A percentile compares a stretch with the other conserved stretches of the same genome.
Conservation (phyloP, 2,329 filamentous ascomycete species). For the Diaporthe sp. region DNA sequence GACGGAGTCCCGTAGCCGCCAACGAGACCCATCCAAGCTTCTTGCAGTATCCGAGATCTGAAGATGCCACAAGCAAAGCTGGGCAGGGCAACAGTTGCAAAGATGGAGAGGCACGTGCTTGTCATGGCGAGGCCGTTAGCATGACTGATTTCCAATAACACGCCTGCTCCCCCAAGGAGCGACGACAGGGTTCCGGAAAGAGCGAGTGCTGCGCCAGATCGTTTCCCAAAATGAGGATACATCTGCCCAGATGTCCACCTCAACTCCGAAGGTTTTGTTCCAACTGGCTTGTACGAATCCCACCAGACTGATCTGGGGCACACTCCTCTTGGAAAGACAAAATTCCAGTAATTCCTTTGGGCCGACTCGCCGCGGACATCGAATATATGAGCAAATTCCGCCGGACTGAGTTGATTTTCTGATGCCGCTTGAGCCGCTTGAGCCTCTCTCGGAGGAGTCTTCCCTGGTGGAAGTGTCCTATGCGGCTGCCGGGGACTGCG, state of each 20-base stretch:
- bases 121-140: neutral
- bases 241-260: neutral
- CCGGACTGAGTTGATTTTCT: neutral
- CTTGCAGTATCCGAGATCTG: neutral
- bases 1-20: rapidly evolving
- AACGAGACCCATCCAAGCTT: slow-evolving; percentile 11
- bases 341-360: neutral
- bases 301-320: neutral
- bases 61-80: neutral
- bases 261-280: neutral
- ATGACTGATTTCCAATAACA: no score
- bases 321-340: neutral
- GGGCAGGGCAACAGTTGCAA: neutral
- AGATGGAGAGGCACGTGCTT: neutral
- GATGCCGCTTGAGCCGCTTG: neutral
- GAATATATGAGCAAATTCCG: neutral
- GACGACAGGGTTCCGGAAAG: neutral
- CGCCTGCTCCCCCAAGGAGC: neutral
- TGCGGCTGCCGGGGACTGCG: no score
- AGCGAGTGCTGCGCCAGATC: neutral
- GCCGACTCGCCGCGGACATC: neutral
- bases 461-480: neutral
- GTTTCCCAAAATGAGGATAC: neutral
- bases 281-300: neutral
- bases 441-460: neutral